Base-by-base conservation (phyloP, 768 basidiomycete species). In the Leccinum barrowsii region DNA sequence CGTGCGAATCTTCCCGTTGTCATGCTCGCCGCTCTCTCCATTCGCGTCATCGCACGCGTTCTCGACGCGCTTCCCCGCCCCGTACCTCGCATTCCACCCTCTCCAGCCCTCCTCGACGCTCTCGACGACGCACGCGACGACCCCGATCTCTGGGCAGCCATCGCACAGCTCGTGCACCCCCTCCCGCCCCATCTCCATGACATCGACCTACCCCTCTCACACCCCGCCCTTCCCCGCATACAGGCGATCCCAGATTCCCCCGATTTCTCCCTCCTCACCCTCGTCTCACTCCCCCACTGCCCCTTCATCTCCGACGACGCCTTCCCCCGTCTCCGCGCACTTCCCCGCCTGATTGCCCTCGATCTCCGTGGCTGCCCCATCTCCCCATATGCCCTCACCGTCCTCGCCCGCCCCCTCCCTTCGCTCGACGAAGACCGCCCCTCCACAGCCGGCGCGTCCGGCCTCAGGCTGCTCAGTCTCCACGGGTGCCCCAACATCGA, bases 231-330 rank as follows among this genome's bases (percentile, higher is more conserved):
- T 0, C 81, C 80, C 2, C 72, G 82, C 13, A 78, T 90, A 12
- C 87, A 89, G 61, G 61, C 61, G 15, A 81, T 90, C 44, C 78
- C 80, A 2, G 73, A 78, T 47, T 83, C 85, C 0, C 65, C 76
- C 3, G 65, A 80, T 22, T 92, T 89, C 67, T 77, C 87, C 3
- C 76, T 92, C 32, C 59, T 91, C 54, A 87, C 89, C 5, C 67
- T 89, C 11, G 70, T 92, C 22, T 78, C 87, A 50, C 74, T 92
- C 8, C 77, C 82, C 3, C 70, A 76, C 5, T 86, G 86, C 62
- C 55, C 58, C 11, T 75, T 81, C n/a, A 75, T 92, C 1, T 81
- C 77, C 26, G 90, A 92, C 68, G 71, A 79, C 24, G 81, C 79
- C 50, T 76, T 89, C 24, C 57, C 77, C 42, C 67, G 73, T 8